phyloP scores from a whole-genome alignment of 2,329 filamentous ascomycete species.

The Colletotrichum karsti region DNA sequence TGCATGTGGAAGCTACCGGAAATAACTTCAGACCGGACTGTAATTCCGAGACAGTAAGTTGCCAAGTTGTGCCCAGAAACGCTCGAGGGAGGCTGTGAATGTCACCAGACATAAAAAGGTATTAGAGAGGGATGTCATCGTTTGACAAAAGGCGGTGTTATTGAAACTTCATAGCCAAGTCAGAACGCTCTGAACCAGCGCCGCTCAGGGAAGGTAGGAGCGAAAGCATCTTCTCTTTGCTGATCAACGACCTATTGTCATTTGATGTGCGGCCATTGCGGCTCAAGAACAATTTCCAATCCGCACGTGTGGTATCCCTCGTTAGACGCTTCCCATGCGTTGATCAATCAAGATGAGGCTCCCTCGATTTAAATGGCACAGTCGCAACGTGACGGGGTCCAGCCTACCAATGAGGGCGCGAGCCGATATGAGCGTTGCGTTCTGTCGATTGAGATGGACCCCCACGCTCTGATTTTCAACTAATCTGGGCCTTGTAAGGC shows the following conservation, averaged over 20 bases:
- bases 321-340: neutral
- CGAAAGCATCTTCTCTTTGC: too few relatives aligned
- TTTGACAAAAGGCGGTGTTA: too few relatives aligned
- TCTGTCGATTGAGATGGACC: neutral
- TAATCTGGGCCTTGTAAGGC: neutral
- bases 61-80: neutral
- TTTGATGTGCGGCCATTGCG: neutral
- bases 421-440: neutral
- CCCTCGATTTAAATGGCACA: neutral
- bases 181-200: too few relatives aligned
- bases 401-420: neutral
- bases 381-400: neutral
- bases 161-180: too few relatives aligned
- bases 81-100: neutral
- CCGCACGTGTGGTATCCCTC: neutral
- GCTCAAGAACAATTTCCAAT: neutral
- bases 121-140: too few relatives aligned
- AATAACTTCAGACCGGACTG: neutral
- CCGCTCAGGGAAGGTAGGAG: too few relatives aligned
- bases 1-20: neutral
- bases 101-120: neutral
- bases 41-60: neutral
- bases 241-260: too few relatives aligned
- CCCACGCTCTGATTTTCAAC: neutral
- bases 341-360: conserved; percentile 9